phyloP scores from a whole-genome alignment of 2,329 filamentous ascomycete genomes.

The Blastomyces silverae region DNA sequence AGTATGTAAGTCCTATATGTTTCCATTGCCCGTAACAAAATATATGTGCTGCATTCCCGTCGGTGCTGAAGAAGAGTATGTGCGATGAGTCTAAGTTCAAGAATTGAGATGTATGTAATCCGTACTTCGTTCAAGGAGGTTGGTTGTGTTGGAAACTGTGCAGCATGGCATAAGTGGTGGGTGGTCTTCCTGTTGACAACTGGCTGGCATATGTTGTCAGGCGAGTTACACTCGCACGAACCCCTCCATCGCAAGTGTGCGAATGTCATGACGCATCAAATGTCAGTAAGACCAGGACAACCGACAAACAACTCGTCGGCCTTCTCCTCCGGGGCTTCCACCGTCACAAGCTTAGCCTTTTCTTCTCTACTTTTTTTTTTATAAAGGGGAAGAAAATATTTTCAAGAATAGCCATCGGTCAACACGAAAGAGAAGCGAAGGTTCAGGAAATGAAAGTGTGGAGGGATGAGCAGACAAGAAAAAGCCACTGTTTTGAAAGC shows the following conservation, averaged over 20 bases:
- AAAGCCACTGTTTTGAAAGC: background rate
- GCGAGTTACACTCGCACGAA: background rate
- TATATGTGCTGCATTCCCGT: background rate
- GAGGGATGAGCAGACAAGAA: constrained; percentile 1
- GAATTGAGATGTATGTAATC: background rate
- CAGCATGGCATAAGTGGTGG: background rate
- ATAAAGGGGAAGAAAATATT: background rate
- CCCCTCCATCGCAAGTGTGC: background rate
- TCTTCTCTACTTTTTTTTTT: background rate
- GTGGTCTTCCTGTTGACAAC: background rate
- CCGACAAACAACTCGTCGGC: background rate
- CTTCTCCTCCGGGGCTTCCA: too few species aligned
- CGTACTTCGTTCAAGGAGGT: background rate
- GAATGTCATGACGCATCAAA: background rate
- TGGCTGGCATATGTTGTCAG: background rate
- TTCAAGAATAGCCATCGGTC: background rate
- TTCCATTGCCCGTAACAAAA: background rate
- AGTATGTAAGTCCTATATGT: background rate
- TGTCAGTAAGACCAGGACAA: background rate
- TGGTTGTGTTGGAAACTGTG: background rate
- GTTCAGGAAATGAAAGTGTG: background rate
- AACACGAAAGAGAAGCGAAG: background rate
- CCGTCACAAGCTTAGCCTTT: background rate
- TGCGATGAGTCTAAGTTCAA: background rate
- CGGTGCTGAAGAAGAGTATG: background rate